phyloP scores from a whole-genome alignment of 306 rosid genomes.

The Cajanus cajan region DNA sequence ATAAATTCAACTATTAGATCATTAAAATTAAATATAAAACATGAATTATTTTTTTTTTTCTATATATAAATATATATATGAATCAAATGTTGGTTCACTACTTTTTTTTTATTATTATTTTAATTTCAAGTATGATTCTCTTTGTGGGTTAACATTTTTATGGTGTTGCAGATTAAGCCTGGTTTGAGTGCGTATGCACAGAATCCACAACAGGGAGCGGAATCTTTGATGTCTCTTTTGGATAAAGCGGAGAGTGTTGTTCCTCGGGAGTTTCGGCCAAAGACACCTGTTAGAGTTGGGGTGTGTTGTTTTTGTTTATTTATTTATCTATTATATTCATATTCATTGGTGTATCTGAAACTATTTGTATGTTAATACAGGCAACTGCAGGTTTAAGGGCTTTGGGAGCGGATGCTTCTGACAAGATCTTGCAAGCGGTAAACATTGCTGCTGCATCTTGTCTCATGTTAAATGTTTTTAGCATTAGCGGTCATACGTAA shows the following conservation, averaged over 20 bases:
- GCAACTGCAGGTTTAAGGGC: conserved; percentile 95
- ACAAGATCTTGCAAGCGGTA: conserved; percentile 84
- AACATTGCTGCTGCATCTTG: conserved; percentile 3
- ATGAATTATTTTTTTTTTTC: no score
- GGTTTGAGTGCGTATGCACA: conserved; percentile 77
- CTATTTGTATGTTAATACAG: conserved; percentile 39
- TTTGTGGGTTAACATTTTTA: not conserved
- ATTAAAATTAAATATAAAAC: no score
- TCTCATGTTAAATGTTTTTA: not conserved
- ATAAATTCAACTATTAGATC: no score
- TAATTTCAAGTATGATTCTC: not conserved
- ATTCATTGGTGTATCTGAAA: not conserved
- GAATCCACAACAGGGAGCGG: conserved; percentile 64
- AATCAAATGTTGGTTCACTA: not conserved
- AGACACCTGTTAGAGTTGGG: conserved; percentile 89
- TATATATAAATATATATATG: not conserved
- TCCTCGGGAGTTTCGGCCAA: conserved; percentile 59
- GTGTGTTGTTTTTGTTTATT: conserved; percentile 35
- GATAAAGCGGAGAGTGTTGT: conserved; percentile 67
- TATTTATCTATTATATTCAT: not conserved
- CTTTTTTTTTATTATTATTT: not conserved
- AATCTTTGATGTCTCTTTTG: conserved; percentile 64
- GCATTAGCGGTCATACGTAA: not conserved
- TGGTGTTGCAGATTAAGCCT: conserved; percentile 47
- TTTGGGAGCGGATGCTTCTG: conserved; percentile 67